These are phyloP conservation scores for Mortierella polycephala DNA, from an alignment of 371 early-diverging fungal species.

Conservation along the genomic window DNA sequence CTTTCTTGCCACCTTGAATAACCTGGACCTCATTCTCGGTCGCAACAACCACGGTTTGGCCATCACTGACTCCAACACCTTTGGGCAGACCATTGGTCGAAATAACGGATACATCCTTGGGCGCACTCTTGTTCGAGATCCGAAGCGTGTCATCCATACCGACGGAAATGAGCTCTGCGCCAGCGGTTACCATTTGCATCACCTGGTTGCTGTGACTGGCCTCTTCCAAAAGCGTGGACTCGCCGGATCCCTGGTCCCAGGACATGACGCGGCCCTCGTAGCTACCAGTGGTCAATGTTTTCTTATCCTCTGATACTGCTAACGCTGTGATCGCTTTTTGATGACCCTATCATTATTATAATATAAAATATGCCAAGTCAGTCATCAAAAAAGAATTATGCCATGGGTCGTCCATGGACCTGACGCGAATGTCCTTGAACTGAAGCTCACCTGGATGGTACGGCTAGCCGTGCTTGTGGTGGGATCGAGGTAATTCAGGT, in stretches of 20 bases:
- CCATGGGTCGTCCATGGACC: background rate
- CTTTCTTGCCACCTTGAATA: slow-evolving; percentile 38
- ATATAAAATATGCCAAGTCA: background rate
- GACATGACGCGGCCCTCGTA: slow-evolving; percentile 90
- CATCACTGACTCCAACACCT: slow-evolving; percentile 59
- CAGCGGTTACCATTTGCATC: slow-evolving; percentile 59
- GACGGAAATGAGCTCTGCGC: slow-evolving; percentile 65
- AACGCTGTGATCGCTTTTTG: slow-evolving; percentile 88
- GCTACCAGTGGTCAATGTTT: slow-evolving; percentile 84
- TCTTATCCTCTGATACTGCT: slow-evolving; percentile 59
- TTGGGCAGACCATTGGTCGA: slow-evolving; percentile 66
- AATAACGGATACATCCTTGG: slow-evolving; percentile 31
- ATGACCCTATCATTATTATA: slow-evolving; percentile 71
- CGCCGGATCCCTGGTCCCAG: slow-evolving; percentile 34
- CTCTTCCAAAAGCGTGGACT: slow-evolving; percentile 55
- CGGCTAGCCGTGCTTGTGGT: slow-evolving; percentile 63
- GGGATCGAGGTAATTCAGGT: slow-evolving; percentile 85
- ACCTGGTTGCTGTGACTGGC: slow-evolving; percentile 82
- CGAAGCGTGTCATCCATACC: slow-evolving; percentile 82
- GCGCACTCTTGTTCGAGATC: slow-evolving; percentile 12
- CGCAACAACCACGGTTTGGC: slow-evolving; percentile 61
- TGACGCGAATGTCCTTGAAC: too few relatives aligned
- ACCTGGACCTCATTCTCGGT: slow-evolving; percentile 56
- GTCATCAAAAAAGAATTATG: background rate
- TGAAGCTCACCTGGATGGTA: slow-evolving; percentile 58